Conservation (phyloP, 2,329 filamentous ascomycete genomes). For the Aspergillus transmontanensis region DNA sequence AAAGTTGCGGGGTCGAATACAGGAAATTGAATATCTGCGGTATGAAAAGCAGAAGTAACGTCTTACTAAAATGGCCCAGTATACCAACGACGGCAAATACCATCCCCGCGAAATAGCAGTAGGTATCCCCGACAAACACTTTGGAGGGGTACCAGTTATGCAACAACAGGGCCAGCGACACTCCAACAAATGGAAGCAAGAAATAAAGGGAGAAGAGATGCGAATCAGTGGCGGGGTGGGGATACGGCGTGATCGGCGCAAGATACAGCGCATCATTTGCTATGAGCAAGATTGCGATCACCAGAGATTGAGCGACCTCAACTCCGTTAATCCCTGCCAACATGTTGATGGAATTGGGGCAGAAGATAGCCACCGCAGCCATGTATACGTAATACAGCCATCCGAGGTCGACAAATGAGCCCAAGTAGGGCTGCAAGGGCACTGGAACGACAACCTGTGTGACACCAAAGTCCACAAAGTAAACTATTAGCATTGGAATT, state of each 20-base stretch:
- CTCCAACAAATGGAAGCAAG: constrained; percentile 89
- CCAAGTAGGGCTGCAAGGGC: constrained; percentile 80
- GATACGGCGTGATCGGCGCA: constrained; percentile 70
- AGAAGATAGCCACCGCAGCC: constrained; percentile 95
- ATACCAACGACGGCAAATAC: constrained; percentile 97
- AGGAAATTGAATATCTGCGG: constrained; percentile 97
- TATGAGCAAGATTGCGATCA: constrained; percentile 80
- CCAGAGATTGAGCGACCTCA: constrained; percentile 90
- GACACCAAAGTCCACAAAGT: constrained; percentile 98
- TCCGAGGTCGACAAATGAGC: constrained; percentile 80
- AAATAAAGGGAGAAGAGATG: constrained; percentile 96
- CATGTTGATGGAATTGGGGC: constrained; percentile 98
- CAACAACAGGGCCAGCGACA: constrained; percentile 79
- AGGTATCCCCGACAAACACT: constrained; percentile 97
- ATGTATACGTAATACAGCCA: constrained; percentile 93
- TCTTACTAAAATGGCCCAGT: constrained; percentile 97
- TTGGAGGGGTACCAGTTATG: constrained; percentile 97
- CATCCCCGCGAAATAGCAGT: constrained; percentile 99
- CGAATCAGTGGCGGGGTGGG: constrained; percentile 91
- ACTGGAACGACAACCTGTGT: constrained; percentile 92
- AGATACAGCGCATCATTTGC: constrained; percentile 90
- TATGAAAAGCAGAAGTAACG: constrained; percentile 82
- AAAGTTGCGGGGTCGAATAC: constrained; percentile 90
- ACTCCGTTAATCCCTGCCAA: constrained; percentile 99
- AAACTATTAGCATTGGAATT: constrained; percentile 91